Base-by-base conservation (phyloP, 495 filamentous ascomycete genomes). In the Cryomyces minteri region DNA sequence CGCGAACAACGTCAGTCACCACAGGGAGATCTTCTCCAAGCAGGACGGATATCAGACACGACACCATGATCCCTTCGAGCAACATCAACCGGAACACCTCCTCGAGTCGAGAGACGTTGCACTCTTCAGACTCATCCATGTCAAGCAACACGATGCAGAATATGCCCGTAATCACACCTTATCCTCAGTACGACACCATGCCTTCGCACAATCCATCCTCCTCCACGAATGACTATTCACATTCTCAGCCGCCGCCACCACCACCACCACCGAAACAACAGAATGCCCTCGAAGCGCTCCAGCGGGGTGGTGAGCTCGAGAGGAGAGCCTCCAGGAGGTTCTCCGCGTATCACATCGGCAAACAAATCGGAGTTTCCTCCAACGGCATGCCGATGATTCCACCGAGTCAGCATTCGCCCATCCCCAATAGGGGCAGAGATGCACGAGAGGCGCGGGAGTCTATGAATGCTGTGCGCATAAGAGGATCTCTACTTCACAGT, bases 321-420 rank as follows among this genome's bases (percentile, higher is more conserved):
- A 73, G 90, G 51, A 74, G 90, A 52, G 92, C 90, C 7, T 96
- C 92, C 4, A 71, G 88, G 53, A 68, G 90, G 52, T 96, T 95
- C 57, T 95, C 88, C 31, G 79, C 81, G 37, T 98, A 96, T 62
- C 92, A 96, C 53, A 88, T 96, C 40, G 83, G 84, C 25, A 95
- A 93, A 53, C 85, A 93, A 48, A 70, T 95, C 4, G 90, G 88
- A 2, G 72, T 77, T 28, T 79, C 80, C 32, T 69, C 82, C 10
- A 83, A 79, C 58, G 86, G 82, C 12, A 76, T 95, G 5, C 84
- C 86, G 4, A 82, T 93, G 64, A 67, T 94, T 6, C 85, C 88
- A 32, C 61, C 70, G 6, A 65, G 80, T 7, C 87, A 94, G 52
- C 88, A 82, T 40, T 82, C 82, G 30, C 84, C 88, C 2, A 71